Evolutionary conservation across 768 basidiomycete genomes (phyloP).

Genomic region (Suillus fuscotomentosus): DNA sequence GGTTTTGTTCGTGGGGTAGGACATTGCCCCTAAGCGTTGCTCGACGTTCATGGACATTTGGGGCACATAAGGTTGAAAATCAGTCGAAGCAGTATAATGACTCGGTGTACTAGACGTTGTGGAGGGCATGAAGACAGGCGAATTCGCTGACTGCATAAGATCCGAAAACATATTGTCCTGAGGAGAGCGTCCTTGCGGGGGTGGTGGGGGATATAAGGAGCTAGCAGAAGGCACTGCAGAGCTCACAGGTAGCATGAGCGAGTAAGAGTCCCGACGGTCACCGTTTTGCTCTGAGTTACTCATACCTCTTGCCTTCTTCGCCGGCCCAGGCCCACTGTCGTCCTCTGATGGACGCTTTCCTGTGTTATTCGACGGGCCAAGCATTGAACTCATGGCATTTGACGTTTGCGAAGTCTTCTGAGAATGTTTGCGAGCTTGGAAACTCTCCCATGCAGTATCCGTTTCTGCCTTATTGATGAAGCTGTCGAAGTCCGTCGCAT

Average conservation of each 20-base stretch:
- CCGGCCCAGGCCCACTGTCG: slow-evolving; percentile 22
- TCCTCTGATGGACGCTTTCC: slow-evolving; percentile 33
- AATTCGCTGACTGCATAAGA: slow-evolving; percentile 53
- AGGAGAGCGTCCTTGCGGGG: slow-evolving; percentile 38
- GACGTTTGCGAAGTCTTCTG: slow-evolving; percentile 30
- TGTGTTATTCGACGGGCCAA: slow-evolving; percentile 21
- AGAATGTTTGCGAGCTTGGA: slow-evolving; percentile 60
- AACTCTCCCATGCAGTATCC: slow-evolving; percentile 91
- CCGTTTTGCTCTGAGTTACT: slow-evolving; percentile 43
- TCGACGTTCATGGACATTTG: slow-evolving; percentile 60
- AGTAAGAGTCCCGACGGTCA: slow-evolving; percentile 43
- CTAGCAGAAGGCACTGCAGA: slow-evolving; percentile 34
- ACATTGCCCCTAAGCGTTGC: slow-evolving; percentile 46
- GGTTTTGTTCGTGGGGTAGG: slow-evolving; percentile 41
- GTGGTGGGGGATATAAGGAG: slow-evolving; percentile 43
- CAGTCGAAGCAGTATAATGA: slow-evolving; percentile 42
- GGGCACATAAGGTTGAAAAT: slow-evolving; percentile 49
- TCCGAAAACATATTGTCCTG: slow-evolving; percentile 61
- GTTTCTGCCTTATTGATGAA: slow-evolving; percentile 87
- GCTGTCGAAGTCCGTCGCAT: slow-evolving; percentile 71
- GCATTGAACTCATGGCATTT: slow-evolving; percentile 28
- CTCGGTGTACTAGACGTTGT: slow-evolving; percentile 39
- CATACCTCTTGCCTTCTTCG: slow-evolving; percentile 52
- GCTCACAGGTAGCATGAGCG: slow-evolving; percentile 57
- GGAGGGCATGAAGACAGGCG: slow-evolving; percentile 62